Conservation (phyloP, 768 basidiomycete genomes). For the Coprinopsis strossmayeri region DNA sequence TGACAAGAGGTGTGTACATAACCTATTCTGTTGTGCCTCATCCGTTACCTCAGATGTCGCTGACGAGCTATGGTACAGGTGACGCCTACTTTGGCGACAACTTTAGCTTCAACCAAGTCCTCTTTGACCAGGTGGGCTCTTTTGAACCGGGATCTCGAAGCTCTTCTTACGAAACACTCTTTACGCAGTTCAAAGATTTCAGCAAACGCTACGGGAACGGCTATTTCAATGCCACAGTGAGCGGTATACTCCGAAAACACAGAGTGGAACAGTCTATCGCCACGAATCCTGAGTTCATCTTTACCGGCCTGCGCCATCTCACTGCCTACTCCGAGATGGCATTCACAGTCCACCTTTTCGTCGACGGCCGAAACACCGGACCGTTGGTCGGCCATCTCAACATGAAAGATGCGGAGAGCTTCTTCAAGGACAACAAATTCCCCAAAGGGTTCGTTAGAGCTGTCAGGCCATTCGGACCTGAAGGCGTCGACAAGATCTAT, state of each 20-base stretch:
- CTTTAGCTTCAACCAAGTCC: slow-evolving; percentile 17
- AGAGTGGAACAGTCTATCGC: slow-evolving; percentile 14
- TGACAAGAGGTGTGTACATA: not conserved
- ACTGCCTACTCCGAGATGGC: slow-evolving; percentile 13
- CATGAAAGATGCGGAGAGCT: slow-evolving; percentile 11
- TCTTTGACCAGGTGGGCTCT: slow-evolving; percentile 14
- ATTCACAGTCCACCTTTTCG: slow-evolving; percentile 13
- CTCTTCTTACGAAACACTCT: too few species aligned
- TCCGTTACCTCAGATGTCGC: too few species aligned
- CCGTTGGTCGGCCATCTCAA: slow-evolving; percentile 9
- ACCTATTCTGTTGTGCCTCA: too few species aligned
- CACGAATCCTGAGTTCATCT: slow-evolving; percentile 14
- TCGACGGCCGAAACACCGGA: slow-evolving; percentile 12
- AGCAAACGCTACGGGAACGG: slow-evolving; percentile 15
- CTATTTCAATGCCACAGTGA: slow-evolving; percentile 14
- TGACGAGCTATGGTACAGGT: too few species aligned
- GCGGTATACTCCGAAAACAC: slow-evolving; percentile 11
- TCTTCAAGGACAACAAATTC: slow-evolving; percentile 13
- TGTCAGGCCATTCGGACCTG: not conserved
- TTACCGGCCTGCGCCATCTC: slow-evolving; percentile 11
- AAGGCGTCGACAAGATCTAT: slow-evolving; percentile 2
- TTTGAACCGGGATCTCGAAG: not conserved
- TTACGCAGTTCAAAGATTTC: slow-evolving; percentile 14
- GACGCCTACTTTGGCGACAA: slow-evolving; percentile 16
- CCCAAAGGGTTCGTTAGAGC: slow-evolving; percentile 14